These are phyloP conservation scores for Boletales sp. DNA, from an alignment of 768 basidiomycete genomes.

Conservation along the genomic window DNA sequence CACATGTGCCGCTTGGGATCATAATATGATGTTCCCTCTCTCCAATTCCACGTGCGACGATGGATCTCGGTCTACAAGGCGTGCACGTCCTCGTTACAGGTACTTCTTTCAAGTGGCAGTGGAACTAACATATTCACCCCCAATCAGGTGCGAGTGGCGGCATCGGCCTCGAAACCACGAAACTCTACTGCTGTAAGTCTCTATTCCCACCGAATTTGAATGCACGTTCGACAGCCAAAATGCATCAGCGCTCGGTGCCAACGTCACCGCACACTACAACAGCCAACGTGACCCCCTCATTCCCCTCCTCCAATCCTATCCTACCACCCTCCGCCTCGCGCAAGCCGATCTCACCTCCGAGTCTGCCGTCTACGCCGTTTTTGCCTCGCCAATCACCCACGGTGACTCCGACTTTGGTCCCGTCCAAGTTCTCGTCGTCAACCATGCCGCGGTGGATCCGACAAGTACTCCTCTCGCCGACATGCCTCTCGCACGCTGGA, in stretches of 20 bases:
- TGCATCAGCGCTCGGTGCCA: slow-evolving; percentile 61
- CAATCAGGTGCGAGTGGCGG: slow-evolving; percentile 67
- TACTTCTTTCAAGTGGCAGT: slow-evolving; percentile 10
- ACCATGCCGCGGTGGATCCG: slow-evolving; percentile 49
- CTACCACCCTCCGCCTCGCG: slow-evolving; percentile 9
- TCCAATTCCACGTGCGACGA: slow-evolving; percentile 8
- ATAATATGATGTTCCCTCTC: too few relatives aligned
- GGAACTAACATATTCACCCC: too few relatives aligned
- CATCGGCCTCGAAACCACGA: slow-evolving; percentile 63
- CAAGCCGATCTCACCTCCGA: slow-evolving; percentile 64
- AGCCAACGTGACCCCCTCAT: slow-evolving; percentile 43
- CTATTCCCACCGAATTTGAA: too few relatives aligned
- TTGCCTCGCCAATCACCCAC: slow-evolving; percentile 33
- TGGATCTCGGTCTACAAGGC: slow-evolving; percentile 55
- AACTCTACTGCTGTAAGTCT: slow-evolving; percentile 49
- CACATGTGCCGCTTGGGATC: too few relatives aligned
- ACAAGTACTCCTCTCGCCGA: slow-evolving; percentile 45
- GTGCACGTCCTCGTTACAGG: slow-evolving; percentile 69
- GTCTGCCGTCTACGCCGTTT: slow-evolving; percentile 47
- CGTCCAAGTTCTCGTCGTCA: slow-evolving; percentile 57
- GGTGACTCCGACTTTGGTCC: slow-evolving; percentile 14
- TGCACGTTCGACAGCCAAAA: background rate
- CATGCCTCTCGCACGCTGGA: slow-evolving; percentile 65
- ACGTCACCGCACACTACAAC: slow-evolving; percentile 72
- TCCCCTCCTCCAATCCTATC: slow-evolving; percentile 37